Percentiles rank a stretch among this genome's conserved stretches.
phyloP scores from a whole-genome alignment of 1,284 basidiomycete genomes.

The Malassezia brasiliensis region DNA sequence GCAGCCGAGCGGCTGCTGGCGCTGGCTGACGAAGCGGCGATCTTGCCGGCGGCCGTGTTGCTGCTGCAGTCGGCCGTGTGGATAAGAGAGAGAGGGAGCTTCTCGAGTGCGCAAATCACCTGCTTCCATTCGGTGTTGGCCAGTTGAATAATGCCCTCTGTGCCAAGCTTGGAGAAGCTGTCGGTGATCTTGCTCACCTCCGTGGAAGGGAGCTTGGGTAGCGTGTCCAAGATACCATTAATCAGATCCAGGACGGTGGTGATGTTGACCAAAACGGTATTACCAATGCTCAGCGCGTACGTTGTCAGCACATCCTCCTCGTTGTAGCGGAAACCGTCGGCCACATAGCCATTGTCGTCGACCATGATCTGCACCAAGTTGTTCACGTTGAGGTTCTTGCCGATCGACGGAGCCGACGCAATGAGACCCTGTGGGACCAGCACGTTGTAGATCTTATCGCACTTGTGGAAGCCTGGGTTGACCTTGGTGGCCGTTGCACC shows the following conservation, averaged over 20 bases:
- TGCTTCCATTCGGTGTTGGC: not conserved
- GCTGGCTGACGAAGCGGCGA: not conserved
- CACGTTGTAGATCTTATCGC: conserved; percentile 21
- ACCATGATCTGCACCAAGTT: conserved; percentile 22
- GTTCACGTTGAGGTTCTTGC: conserved; percentile 26
- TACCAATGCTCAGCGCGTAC: conserved; percentile 18
- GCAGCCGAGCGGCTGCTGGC: not conserved
- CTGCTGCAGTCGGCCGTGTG: conserved; percentile 4
- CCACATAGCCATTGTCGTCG: conserved; percentile 14
- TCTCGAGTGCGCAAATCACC: conserved; percentile 6
- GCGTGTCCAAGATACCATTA: not conserved
- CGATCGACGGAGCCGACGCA: conserved; percentile 22
- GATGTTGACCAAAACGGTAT: conserved; percentile 1
- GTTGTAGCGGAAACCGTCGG: conserved; percentile 19
- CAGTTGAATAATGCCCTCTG: not conserved
- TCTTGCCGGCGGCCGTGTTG: not conserved
- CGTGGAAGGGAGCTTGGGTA: not conserved
- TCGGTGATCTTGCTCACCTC: not conserved
- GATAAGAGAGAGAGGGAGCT: conserved; percentile 3
- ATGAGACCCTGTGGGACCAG: conserved; percentile 26
- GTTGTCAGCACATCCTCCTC: conserved; percentile 23
- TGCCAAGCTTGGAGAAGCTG: not conserved
- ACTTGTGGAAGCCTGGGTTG: conserved; percentile 12
- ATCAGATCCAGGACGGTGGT: not conserved
- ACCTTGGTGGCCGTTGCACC: not conserved